Percentiles rank a stretch among this genome's conserved stretches.
Evolutionary conservation across 345 rosid species (phyloP).

Genomic region (Rhizophora apiculata): DNA sequence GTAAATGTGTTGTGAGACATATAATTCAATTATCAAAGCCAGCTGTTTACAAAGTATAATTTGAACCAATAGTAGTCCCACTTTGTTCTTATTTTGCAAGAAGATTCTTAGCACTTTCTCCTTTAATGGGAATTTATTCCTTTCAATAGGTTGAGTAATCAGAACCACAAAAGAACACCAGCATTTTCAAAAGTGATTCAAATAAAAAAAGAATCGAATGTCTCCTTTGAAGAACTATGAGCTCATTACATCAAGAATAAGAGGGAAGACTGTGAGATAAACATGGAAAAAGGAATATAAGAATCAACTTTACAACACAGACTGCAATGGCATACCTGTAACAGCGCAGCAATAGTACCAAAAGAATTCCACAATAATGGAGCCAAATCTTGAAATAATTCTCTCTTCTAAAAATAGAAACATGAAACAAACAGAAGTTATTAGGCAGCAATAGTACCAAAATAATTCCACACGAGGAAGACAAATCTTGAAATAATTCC

Average conservation of each 20-base stretch:
- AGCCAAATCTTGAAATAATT: slow-evolving; percentile 93
- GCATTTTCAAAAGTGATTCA: not conserved
- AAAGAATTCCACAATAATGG: slow-evolving; percentile 85
- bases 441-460: slow-evolving; percentile 39
- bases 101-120: not conserved
- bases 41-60: not conserved
- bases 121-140: not conserved
- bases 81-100: not conserved
- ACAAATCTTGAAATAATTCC: slow-evolving; percentile 37
- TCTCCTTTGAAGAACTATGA: too few relatives aligned
- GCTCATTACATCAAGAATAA: not conserved
- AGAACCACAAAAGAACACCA: not conserved
- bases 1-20: not conserved
- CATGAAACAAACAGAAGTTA: slow-evolving; percentile 31
- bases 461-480: slow-evolving; percentile 30
- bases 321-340: slow-evolving; percentile 55
- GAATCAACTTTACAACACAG: not conserved
- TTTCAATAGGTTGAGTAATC: too few relatives aligned
- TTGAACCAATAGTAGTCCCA: not conserved
- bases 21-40: not conserved
- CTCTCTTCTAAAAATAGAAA: slow-evolving; percentile 65
- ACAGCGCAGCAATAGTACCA: slow-evolving; percentile 74
- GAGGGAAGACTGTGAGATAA: not conserved
- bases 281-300: not conserved
- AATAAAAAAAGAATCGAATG: not conserved